phyloP scores from a whole-genome alignment of 805 yeast species.

The Cyberlindnera nakhonratchasimensis region DNA sequence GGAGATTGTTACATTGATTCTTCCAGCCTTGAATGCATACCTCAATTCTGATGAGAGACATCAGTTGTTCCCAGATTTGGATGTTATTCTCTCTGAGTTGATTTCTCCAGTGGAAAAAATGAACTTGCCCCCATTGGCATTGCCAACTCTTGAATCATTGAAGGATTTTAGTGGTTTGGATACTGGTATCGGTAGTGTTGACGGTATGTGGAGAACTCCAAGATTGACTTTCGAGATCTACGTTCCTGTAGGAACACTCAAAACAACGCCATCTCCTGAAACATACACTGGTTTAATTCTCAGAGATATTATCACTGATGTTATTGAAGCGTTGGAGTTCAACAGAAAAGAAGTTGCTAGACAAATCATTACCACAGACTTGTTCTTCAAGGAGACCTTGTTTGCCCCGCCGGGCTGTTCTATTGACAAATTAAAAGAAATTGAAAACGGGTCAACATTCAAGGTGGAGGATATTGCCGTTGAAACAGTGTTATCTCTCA shows the following conservation, averaged over 20 bases:
- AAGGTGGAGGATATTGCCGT: conserved; percentile 88
- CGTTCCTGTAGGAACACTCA: conserved; percentile 48
- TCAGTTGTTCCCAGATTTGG: conserved; percentile 36
- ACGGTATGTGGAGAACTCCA: conserved; percentile 65
- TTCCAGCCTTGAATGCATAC: conserved; percentile 44
- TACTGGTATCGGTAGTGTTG: conserved; percentile 48
- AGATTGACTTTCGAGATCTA: conserved; percentile 61
- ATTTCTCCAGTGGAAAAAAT: conserved; percentile 20
- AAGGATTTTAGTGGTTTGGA: conserved; percentile 31
- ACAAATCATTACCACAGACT: conserved; percentile 71
- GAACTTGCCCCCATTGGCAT: conserved; percentile 24
- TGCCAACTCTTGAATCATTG: conserved; percentile 38
- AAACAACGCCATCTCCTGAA: conserved; percentile 58
- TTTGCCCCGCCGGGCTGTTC: conserved; percentile 75
- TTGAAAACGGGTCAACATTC: conserved; percentile 59
- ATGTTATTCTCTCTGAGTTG: conserved; percentile 15
- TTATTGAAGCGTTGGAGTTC: conserved; percentile 77
- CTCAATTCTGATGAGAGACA: conserved; percentile 6
- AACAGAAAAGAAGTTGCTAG: conserved; percentile 84
- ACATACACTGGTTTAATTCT: conserved; percentile 58
- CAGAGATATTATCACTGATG: conserved; percentile 72
- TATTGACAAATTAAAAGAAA: conserved; percentile 59
- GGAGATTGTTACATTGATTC: conserved; percentile 44
- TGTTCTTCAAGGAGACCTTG: conserved; percentile 62
- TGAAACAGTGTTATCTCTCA: conserved; percentile 74